phyloP scores from a whole-genome alignment of 2,329 filamentous ascomycete species.

The Verticillium nubilum region DNA sequence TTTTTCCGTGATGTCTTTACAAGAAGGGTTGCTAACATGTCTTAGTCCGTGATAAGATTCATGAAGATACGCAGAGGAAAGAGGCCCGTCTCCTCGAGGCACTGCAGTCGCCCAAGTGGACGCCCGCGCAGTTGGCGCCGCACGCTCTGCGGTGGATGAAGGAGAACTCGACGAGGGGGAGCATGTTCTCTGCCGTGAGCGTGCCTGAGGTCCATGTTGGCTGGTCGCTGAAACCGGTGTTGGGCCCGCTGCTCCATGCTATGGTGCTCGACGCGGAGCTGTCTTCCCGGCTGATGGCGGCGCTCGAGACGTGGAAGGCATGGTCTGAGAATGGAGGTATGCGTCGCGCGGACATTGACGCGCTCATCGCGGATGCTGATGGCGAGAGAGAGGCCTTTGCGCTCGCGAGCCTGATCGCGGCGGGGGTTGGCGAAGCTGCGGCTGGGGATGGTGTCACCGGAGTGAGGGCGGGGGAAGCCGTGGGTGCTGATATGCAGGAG shows the following conservation, averaged over 20 bases:
- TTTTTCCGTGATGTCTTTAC: background rate
- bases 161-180: background rate
- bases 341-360: slow-evolving; percentile 36
- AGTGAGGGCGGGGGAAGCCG: slow-evolving; percentile 34
- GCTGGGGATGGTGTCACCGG: slow-evolving; percentile 15
- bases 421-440: slow-evolving; percentile 40
- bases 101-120: slow-evolving; percentile 49
- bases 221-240: slow-evolving; percentile 30
- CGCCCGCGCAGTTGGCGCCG: slow-evolving; percentile 37
- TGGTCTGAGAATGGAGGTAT: slow-evolving; percentile 53
- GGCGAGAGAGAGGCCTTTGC: slow-evolving; percentile 37
- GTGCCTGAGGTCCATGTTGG: slow-evolving; percentile 8
- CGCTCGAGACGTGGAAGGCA: slow-evolving; percentile 46
- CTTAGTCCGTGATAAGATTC: slow-evolving; percentile 35
- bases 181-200: background rate
- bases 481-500: slow-evolving; percentile 49
- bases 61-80: slow-evolving; percentile 32
- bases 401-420: slow-evolving; percentile 40
- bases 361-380: slow-evolving; percentile 18
- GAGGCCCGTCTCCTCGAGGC: slow-evolving; percentile 44
- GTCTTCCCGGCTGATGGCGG: slow-evolving; percentile 18
- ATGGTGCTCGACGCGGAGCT: slow-evolving; percentile 43
- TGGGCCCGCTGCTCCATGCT: slow-evolving; percentile 41
- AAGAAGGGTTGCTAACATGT: no score
- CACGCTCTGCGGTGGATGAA: slow-evolving; percentile 39